Conservation (phyloP, 1,139 yeast species). For the Debaryomyces fabryi region DNA sequence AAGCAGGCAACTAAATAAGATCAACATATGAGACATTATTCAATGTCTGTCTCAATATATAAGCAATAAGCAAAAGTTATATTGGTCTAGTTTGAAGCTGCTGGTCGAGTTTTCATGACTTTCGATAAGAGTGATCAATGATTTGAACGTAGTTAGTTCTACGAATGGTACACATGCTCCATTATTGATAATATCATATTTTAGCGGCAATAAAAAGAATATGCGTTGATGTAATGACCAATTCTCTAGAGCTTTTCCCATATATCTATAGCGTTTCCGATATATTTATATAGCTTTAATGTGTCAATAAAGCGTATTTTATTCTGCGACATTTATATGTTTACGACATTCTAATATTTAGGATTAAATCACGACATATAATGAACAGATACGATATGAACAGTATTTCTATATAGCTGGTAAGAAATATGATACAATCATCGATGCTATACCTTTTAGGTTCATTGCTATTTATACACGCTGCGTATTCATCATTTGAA, state of each 20-base stretch:
- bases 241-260: too few relatives aligned
- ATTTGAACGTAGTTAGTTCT: background rate
- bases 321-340: background rate
- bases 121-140: background rate
- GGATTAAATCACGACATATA: background rate
- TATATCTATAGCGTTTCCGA: too few relatives aligned
- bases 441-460: slow-evolving; percentile 29
- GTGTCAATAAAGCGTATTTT: background rate
- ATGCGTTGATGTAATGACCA: too few relatives aligned
- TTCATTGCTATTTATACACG: slow-evolving; percentile 39
- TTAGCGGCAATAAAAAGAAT: too few relatives aligned
- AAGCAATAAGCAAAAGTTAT: background rate
- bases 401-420: background rate
- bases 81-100: background rate
- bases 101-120: background rate
- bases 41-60: background rate
- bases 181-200: too few relatives aligned
- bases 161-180: background rate
- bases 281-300: background rate
- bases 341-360: background rate
- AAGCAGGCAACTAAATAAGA: background rate
- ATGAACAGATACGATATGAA: background rate
- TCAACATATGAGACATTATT: background rate
- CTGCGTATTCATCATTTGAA: slow-evolving; percentile 56
- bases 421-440: slow-evolving; percentile 1